These are phyloP conservation scores for Cryptococcus sp. DNA, from an alignment of 1,284 basidiomycete genomes.

Conservation along the genomic window DNA sequence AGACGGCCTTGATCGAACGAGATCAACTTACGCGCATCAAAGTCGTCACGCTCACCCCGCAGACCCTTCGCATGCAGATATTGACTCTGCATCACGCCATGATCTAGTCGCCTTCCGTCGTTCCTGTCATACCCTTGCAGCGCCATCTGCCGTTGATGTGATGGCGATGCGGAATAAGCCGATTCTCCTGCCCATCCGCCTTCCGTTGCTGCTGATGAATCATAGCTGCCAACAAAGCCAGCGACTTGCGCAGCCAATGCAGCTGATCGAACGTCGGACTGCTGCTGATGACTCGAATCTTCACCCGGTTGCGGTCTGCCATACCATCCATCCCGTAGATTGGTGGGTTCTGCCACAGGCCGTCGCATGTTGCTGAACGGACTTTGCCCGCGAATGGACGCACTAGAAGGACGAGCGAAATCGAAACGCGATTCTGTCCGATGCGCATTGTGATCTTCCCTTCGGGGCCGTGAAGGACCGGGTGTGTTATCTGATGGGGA, in stretches of 20 bases:
- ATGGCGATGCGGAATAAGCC: constrained; percentile 16
- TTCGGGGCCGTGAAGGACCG: constrained; percentile 12
- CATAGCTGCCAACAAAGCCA: constrained; percentile 18
- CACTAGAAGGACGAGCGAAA: constrained; percentile 66
- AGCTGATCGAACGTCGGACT: constrained; percentile 8
- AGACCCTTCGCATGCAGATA: constrained; percentile 15
- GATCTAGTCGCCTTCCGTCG: constrained; percentile 8
- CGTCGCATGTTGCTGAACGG: constrained; percentile 26
- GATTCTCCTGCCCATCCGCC: constrained; percentile 14
- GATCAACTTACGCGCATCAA: constrained; percentile 16
- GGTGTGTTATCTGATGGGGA: constrained; percentile 14
- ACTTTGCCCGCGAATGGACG: constrained; percentile 26
- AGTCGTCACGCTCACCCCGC: constrained; percentile 19
- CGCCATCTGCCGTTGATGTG: constrained; percentile 11
- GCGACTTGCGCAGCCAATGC: constrained; percentile 20
- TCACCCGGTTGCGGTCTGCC: constrained; percentile 1
- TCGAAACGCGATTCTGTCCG: constrained; percentile 77
- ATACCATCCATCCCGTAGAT: constrained; percentile 20
- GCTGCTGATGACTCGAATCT: constrained; percentile 3
- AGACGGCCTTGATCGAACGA: background rate
- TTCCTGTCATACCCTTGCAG: constrained; percentile 2
- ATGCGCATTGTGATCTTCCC: constrained; percentile 61
- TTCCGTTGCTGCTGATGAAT: constrained; percentile 13
- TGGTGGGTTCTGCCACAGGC: constrained; percentile 11
- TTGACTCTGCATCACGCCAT: constrained; percentile 10